phyloP scores from a whole-genome alignment of 192 early-diverging fungal species.

The Pecoramyces ruminantium region DNA sequence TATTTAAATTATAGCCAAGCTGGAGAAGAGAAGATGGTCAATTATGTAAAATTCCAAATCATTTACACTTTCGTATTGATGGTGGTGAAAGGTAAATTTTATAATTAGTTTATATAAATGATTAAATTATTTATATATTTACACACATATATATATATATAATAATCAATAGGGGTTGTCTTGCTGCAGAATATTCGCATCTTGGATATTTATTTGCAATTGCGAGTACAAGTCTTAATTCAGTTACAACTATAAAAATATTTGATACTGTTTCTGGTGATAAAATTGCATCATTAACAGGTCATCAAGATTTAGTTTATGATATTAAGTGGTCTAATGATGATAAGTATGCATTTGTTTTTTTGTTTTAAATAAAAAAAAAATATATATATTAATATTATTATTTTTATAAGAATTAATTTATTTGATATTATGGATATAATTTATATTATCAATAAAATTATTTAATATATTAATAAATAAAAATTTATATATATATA shows the following conservation, averaged over 20 bases:
- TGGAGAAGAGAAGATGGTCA: background rate
- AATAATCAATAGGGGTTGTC: slow-evolving; percentile 12
- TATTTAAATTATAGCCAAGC: background rate
- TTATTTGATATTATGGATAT: background rate
- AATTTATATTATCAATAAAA: background rate
- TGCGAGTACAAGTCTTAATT: slow-evolving; percentile 4
- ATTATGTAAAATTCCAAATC: slow-evolving; percentile 22
- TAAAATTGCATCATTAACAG: slow-evolving; percentile 13
- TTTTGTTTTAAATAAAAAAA: too few species aligned
- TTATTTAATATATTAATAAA: too few species aligned
- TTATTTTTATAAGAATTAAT: background rate
- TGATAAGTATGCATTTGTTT: slow-evolving; percentile 6
- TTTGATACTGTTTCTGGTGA: slow-evolving; percentile 15
- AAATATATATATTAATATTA: too few species aligned
- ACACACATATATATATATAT: too few species aligned
- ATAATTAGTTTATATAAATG: too few species aligned
- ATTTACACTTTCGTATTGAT: slow-evolving; percentile 13
- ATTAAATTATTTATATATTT: too few species aligned
- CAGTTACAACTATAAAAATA: slow-evolving; percentile 17
- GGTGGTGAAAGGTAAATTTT: background rate
- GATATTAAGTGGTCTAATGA: slow-evolving; percentile 18
- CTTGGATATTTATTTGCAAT: slow-evolving; percentile 21
- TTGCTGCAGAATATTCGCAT: slow-evolving; percentile 18
- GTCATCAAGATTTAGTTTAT: slow-evolving; percentile 27
- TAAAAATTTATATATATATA: too few species aligned